phyloP scores from a whole-genome alignment of 1,284 basidiomycete genomes.

The Tilletiopsis washingtonensis region DNA sequence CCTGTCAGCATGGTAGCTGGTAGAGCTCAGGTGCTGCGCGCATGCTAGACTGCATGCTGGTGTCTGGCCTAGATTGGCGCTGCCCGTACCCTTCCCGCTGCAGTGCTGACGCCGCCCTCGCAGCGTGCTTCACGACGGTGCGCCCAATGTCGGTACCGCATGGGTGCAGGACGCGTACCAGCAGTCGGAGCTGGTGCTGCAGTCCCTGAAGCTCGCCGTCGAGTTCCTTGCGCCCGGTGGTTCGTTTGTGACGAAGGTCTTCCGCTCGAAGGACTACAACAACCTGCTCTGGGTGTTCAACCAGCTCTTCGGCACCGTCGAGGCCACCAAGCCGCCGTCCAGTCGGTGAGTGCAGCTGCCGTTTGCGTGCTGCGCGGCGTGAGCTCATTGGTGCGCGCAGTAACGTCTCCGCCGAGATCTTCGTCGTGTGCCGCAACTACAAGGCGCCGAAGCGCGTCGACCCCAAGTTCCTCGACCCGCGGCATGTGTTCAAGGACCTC shows the following conservation, averaged over 20 bases:
- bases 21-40: no score
- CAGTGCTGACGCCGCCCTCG: neutral
- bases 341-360: no score
- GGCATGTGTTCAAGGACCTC: constrained; percentile 91
- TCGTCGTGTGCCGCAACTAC: constrained; percentile 95
- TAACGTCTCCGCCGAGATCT: constrained; percentile 99
- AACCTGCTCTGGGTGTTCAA: constrained; percentile 98
- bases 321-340: constrained; percentile 96
- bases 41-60: no score
- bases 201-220: constrained; percentile 89
- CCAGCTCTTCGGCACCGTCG: constrained; percentile 90
- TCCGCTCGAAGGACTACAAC: constrained; percentile 97
- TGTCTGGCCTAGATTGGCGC: no score
- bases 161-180: constrained; percentile 99
- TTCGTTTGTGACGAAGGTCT: constrained; percentile 96
- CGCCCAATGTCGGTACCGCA: constrained; percentile 97
- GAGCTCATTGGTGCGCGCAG: no score
- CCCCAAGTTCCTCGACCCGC: constrained; percentile 95
- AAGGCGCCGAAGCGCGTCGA: constrained; percentile 92
- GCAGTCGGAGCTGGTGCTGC: constrained; percentile 93
- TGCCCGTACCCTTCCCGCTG: no score
- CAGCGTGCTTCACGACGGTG: constrained; percentile 95
- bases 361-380: no score
- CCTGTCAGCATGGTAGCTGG: no score
- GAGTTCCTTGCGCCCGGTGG: constrained; percentile 84